Percentiles rank a stretch among this genome's conserved stretches.
These are phyloP conservation scores for Apiotrichum domesticum DNA, from an alignment of 1,284 basidiomycete genomes.

Conservation along the genomic window DNA sequence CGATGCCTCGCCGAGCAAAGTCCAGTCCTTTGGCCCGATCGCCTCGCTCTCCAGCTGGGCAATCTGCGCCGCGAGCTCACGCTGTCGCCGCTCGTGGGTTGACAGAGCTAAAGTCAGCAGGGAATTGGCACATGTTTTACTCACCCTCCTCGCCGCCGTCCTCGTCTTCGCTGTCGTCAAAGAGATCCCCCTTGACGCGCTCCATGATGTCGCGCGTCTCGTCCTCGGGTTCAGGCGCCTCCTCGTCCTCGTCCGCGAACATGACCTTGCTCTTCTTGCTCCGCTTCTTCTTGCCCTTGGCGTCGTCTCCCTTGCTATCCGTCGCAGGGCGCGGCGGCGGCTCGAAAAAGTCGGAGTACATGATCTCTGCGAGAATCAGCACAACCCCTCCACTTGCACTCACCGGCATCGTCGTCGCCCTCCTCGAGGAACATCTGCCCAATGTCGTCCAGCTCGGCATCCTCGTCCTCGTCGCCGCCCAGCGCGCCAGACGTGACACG, in stretches of 20 bases:
- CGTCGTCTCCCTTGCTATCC: conserved; percentile 28
- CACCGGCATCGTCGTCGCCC: conserved; percentile 41
- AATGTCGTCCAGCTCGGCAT: conserved; percentile 50
- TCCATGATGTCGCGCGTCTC: conserved; percentile 46
- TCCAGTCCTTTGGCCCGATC: conserved; percentile 71
- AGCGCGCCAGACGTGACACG: conserved; percentile 59
- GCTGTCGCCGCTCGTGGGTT: conserved; percentile 51
- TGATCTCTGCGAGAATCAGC: conserved; percentile 32
- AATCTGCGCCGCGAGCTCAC: conserved; percentile 52
- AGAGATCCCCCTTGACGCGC: conserved; percentile 52
- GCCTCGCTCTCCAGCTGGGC: conserved; percentile 53
- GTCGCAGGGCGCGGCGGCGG: conserved; percentile 36
- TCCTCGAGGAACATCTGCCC: conserved; percentile 44
- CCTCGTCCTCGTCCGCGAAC: conserved; percentile 16
- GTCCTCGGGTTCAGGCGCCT: conserved; percentile 33
- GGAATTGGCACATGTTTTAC: conserved; percentile 4
- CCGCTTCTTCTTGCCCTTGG: conserved; percentile 36
- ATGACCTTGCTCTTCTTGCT: conserved; percentile 41
- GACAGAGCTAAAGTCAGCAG: conserved; percentile 39
- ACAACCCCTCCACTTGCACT: conserved; percentile 10
- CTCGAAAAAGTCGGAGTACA: conserved; percentile 59
- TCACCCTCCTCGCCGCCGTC: conserved; percentile 35
- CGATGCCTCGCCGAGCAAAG: conserved; percentile 82
- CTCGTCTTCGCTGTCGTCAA: conserved; percentile 52
- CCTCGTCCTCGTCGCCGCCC: conserved; percentile 51